Evolutionary conservation across 2,329 filamentous ascomycete species (phyloP).

Genomic region (Tolypocladium album): DNA sequence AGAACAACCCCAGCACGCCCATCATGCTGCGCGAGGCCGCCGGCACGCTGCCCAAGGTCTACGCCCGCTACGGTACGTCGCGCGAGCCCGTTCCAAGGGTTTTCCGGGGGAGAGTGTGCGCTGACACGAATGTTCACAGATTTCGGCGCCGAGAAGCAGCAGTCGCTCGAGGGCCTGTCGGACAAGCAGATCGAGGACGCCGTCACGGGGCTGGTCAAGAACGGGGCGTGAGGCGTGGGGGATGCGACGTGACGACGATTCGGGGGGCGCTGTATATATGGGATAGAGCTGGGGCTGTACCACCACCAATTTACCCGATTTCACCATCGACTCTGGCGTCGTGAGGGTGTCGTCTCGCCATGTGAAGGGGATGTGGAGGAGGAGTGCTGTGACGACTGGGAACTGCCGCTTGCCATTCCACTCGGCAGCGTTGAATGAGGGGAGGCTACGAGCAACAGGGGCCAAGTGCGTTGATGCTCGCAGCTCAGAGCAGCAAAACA

Average conservation of each 20-base stretch:
- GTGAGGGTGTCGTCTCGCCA: background rate
- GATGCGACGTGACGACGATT: background rate
- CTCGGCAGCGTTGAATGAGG: background rate
- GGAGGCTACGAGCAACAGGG: background rate
- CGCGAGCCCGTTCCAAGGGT: too few species aligned
- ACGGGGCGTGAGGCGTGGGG: background rate
- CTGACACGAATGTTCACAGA: constrained; percentile 24
- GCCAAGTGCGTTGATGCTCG: background rate
- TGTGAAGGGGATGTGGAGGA: background rate
- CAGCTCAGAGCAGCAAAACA: background rate
- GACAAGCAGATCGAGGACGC: constrained; percentile 53
- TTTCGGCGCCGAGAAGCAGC: constrained; percentile 45
- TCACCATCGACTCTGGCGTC: background rate
- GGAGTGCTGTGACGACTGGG: too few species aligned
- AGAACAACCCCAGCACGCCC: constrained; percentile 88
- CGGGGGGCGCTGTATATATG: background rate
- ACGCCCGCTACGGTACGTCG: constrained; percentile 74
- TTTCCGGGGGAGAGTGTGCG: background rate
- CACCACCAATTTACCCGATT: background rate
- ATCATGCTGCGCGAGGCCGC: constrained; percentile 91
- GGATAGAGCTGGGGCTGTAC: background rate
- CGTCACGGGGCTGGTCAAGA: constrained; percentile 43
- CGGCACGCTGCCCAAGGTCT: constrained; percentile 76
- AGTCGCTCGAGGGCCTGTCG: constrained; percentile 46
- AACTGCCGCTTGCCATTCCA: background rate